Conservation (phyloP, 345 rosid species). For the Arabidopsis arenosa region DNA sequence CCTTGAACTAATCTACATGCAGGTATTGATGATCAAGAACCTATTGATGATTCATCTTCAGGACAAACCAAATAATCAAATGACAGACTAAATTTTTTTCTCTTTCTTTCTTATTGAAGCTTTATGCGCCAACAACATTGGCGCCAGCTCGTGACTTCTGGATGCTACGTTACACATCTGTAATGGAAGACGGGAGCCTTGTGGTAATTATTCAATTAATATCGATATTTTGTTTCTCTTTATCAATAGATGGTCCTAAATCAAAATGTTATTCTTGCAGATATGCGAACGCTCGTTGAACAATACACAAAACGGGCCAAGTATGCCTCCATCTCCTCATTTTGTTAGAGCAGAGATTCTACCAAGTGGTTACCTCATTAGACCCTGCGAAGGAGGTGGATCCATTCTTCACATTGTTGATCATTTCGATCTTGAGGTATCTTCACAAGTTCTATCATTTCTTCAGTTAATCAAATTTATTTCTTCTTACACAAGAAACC, state of each 20-base stretch:
- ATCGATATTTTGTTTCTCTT: neutral
- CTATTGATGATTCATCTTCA: neutral
- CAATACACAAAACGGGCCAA: conserved; percentile 93
- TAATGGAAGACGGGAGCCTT: conserved; percentile 95
- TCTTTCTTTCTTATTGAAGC: conserved; percentile 48
- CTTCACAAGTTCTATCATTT: neutral
- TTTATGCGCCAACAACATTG: conserved; percentile 96
- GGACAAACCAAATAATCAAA: neutral
- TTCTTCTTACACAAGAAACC: conserved; percentile 35
- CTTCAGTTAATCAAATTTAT: neutral
- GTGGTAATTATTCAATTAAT: conserved; percentile 56
- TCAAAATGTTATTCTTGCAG: conserved; percentile 39
- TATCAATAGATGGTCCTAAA: neutral
- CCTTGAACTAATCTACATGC: conserved; percentile 96
- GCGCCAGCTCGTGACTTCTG: conserved; percentile 99
- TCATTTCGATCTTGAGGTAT: conserved; percentile 92
- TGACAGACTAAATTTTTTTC: neutral
- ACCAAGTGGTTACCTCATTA: conserved; percentile 91
- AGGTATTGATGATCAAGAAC: conserved; percentile 54
- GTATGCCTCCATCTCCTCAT: conserved; percentile 92
- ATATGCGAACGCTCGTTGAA: conserved; percentile 91
- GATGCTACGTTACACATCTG: conserved; percentile 95
- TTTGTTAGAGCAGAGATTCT: conserved; percentile 92
- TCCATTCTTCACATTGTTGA: conserved; percentile 94
- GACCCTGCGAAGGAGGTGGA: conserved; percentile 99